Conservation (phyloP, 2,329 filamentous ascomycete species). For the Penicillium psychrosexuale region DNA sequence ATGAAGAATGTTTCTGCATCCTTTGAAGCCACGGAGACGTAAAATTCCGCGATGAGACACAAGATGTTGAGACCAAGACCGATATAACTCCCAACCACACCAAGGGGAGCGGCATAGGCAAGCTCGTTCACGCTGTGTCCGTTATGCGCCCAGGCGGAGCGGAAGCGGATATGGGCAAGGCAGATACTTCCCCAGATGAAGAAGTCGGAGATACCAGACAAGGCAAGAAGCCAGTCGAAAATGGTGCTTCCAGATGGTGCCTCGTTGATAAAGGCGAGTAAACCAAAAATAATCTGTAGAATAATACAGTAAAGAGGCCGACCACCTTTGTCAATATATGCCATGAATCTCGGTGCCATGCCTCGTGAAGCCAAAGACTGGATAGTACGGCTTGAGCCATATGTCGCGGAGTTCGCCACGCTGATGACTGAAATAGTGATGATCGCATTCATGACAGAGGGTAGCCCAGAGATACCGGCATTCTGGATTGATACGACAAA, state of each 20-base stretch:
- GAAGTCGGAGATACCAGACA: constrained; percentile 61
- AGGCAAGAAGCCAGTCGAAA: constrained; percentile 63
- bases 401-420: constrained; percentile 59
- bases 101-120: constrained; percentile 59
- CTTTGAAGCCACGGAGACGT: constrained; percentile 27
- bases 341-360: constrained; percentile 46
- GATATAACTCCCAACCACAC: constrained; percentile 61
- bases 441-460: constrained; percentile 65
- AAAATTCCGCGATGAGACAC: constrained; percentile 52
- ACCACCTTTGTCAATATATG: constrained; percentile 47
- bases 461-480: constrained; percentile 59
- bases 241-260: constrained; percentile 49
- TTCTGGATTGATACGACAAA: constrained; percentile 65
- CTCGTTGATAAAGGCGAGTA: constrained; percentile 43
- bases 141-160: constrained; percentile 56
- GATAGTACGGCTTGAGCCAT: constrained; percentile 56
- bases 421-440: constrained; percentile 61
- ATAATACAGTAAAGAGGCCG: constrained; percentile 45
- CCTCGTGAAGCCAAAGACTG: constrained; percentile 51
- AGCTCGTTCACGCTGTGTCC: constrained; percentile 63
- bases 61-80: constrained; percentile 57
- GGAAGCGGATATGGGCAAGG: constrained; percentile 66
- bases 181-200: constrained; percentile 67
- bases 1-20: constrained; percentile 47
- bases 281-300: constrained; percentile 40